Evolutionary conservation across 2,329 filamentous ascomycete genomes (phyloP), one percentile per base, ranked within the genome.

Genomic region (Madurella mycetomatis): DNA sequence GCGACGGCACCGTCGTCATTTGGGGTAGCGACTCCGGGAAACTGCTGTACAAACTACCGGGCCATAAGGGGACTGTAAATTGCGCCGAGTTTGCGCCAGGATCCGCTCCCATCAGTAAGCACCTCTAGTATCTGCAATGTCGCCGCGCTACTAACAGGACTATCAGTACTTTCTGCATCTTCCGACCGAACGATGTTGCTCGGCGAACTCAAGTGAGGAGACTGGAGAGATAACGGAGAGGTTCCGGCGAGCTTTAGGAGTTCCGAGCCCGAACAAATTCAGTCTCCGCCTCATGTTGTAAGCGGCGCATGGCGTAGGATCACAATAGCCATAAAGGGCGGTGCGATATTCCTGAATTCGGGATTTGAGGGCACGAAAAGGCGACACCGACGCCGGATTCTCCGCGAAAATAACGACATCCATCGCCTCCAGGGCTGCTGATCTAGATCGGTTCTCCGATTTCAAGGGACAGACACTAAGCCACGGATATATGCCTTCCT

Each of bases 61-160:
- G 94, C 1, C 94, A 99, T 70, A 94, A 91, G 72, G 94, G 92
- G 34, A 90, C 89, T 0, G 94, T 97, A 49, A 99, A 97, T 69
- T 91, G 92, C 69, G 92, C 92, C 51, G 87, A 95, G 63, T 95
- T 99, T 68, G 87, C 90, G 47, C 91, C 92, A 4, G 82, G 82
- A 40, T 83, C 87, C 57, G 91, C 96, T 64, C 90, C 91, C 17
- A 88, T 96, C 58, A 81, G 92, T 96, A 80, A 85, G 90, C 84
- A 40, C 37, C 58, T 30, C 13, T 47, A 18, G 34, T 41, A 5
- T 12, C 9, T n/a, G 45, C 8, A 8, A 2, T n/a, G 19, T 11
- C 43, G 17, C 17, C 11, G 1, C 45, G 15, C 18, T 63, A 50
- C 73, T 79, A 64, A 79, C 66, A 37, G 39, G 43, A 2, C 45